Conservation (phyloP, 2,329 filamentous ascomycete species). For the Zasmidium cellare region DNA sequence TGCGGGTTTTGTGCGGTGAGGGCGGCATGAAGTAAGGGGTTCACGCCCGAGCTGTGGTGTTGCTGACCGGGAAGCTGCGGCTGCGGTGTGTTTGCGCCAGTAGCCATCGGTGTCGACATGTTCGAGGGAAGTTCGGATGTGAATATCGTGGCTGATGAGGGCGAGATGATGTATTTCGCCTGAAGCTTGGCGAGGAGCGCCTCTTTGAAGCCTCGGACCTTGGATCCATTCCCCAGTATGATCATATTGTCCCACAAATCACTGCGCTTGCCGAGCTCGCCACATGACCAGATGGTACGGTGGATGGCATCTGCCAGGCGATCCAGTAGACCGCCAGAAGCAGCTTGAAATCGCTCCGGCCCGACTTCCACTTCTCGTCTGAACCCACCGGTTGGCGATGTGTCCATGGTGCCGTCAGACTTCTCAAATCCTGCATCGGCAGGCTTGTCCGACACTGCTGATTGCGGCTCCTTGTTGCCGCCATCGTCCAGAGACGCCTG, state of each 20-base stretch:
- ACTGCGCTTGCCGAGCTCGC: slow-evolving; percentile 80
- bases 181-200: slow-evolving; percentile 78
- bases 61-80: slow-evolving; percentile 45
- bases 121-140: slow-evolving; percentile 94
- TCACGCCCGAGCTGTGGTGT: slow-evolving; percentile 60
- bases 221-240: slow-evolving; percentile 84
- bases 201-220: slow-evolving; percentile 76
- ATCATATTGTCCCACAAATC: slow-evolving; percentile 90
- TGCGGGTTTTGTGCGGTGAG: slow-evolving; percentile 67
- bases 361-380: slow-evolving; percentile 72
- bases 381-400: slow-evolving; percentile 34
- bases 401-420: slow-evolving; percentile 26
- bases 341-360: slow-evolving; percentile 67
- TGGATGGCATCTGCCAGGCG: slow-evolving; percentile 82
- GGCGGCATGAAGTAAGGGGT: slow-evolving; percentile 87
- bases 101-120: slow-evolving; percentile 85
- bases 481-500: slow-evolving; percentile 54
- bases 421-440: slow-evolving; percentile 30
- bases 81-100: slow-evolving; percentile 87
- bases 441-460: slow-evolving; percentile 35
- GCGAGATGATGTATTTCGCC: slow-evolving; percentile 84
- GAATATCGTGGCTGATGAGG: slow-evolving; percentile 92
- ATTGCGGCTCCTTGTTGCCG: slow-evolving; percentile 39
- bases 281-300: slow-evolving; percentile 76
- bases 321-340: slow-evolving; percentile 72